A percentile compares a stretch with the other conserved stretches of the same genome.
These are phyloP conservation scores for Ganoderma multipileum DNA, from an alignment of 1,284 basidiomycete genomes.

Conservation along the genomic window DNA sequence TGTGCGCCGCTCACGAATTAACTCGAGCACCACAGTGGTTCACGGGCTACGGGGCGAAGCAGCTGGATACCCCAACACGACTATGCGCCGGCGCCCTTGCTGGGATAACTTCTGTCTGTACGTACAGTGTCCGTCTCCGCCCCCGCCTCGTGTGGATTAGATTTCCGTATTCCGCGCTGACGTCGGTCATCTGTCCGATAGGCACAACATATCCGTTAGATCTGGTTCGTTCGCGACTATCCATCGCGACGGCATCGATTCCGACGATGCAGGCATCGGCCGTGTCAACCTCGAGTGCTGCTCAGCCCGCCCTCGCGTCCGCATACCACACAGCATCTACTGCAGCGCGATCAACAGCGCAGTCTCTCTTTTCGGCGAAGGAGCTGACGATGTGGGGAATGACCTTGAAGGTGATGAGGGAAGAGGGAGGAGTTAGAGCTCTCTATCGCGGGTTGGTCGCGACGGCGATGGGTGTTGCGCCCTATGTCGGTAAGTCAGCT, in stretches of 20 bases:
- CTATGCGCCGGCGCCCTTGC: constrained; percentile 88
- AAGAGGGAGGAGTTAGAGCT: constrained; percentile 89
- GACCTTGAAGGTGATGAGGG: constrained; percentile 88
- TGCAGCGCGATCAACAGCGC: constrained; percentile 34
- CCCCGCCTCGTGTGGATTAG: constrained; percentile 7
- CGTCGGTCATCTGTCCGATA: constrained; percentile 36
- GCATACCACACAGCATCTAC: constrained; percentile 60
- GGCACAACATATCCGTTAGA: constrained; percentile 94
- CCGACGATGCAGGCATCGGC: constrained; percentile 40
- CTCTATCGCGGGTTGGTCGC: constrained; percentile 90
- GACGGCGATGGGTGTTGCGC: constrained; percentile 91
- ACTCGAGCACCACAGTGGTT: constrained; percentile 61
- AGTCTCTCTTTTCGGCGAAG: constrained; percentile 49
- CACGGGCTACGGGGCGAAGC: constrained; percentile 68
- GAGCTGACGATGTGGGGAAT: constrained; percentile 88
- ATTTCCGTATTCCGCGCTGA: constrained; percentile 14
- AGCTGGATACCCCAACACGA: constrained; percentile 85
- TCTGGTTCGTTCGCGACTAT: constrained; percentile 90
- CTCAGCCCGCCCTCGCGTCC: constrained; percentile 50
- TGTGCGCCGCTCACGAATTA: constrained; percentile 26
- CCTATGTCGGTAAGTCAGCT: constrained; percentile 67
- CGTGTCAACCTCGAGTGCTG: constrained; percentile 28
- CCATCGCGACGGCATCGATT: constrained; percentile 88
- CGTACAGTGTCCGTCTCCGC: constrained; percentile 20
- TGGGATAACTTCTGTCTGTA: constrained; percentile 81